Evolutionary conservation across 805 yeast genomes (phyloP).

Genomic region (Kuraishia hungarica): DNA sequence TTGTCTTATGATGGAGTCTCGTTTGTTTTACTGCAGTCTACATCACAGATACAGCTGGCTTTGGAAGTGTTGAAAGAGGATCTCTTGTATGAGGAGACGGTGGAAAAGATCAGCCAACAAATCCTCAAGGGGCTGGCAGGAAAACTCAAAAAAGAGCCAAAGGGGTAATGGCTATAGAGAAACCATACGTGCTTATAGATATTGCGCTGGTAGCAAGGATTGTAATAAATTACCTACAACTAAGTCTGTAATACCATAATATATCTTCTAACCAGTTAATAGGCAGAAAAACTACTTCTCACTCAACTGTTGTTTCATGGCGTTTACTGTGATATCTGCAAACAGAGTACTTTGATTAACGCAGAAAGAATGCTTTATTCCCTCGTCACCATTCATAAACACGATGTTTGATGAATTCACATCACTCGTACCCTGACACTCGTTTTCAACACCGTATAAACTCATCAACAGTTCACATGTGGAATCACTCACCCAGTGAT

Average conservation of each 20-base stretch:
- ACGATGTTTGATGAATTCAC: not conserved
- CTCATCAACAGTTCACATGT: not conserved
- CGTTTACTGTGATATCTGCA: not conserved
- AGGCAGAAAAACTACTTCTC: not conserved
- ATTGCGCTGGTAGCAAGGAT: not conserved
- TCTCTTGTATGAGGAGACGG: not conserved
- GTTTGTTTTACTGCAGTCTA: not conserved
- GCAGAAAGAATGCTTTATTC: conserved; percentile 2
- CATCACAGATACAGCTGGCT: not conserved
- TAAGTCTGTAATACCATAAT: no score
- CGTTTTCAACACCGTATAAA: not conserved
- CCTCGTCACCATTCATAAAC: not conserved
- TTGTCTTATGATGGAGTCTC: not conserved
- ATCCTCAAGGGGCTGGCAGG: not conserved
- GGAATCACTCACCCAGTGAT: conserved; percentile 2
- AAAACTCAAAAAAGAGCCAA: not conserved
- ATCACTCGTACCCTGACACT: not conserved
- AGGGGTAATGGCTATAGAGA: no score
- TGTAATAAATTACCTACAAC: not conserved
- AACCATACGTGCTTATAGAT: not conserved
- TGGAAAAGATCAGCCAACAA: not conserved
- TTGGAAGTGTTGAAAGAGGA: not conserved
- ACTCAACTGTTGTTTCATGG: not conserved
- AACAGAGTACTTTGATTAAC: not conserved
- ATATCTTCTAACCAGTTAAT: no score